Conservation (phyloP, 345 rosid genomes). For the Turnera subulata region DNA sequence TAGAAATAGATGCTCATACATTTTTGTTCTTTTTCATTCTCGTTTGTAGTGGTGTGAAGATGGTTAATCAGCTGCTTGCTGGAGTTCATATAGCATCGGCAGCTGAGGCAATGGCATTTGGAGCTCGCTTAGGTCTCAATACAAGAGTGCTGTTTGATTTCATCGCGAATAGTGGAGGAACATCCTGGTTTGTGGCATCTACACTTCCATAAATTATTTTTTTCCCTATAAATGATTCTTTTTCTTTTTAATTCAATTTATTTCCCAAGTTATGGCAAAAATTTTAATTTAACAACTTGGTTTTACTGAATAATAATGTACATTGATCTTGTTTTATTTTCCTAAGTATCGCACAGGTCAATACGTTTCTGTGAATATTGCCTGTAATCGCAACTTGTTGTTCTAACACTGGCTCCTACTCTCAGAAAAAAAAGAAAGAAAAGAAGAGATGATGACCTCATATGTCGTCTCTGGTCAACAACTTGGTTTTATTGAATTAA, state of each 20-base stretch:
- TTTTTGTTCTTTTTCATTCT: not conserved
- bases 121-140: slow-evolving; percentile 84
- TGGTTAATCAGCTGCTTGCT: slow-evolving; percentile 96
- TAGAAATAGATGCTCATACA: too few species aligned
- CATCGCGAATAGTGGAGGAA: slow-evolving; percentile 57
- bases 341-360: too few species aligned
- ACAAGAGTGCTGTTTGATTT: slow-evolving; percentile 66
- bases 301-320: too few species aligned
- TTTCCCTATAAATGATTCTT: not conserved
- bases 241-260: not conserved
- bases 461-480: too few species aligned
- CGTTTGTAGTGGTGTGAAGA: slow-evolving; percentile 63
- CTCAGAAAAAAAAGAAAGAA: too few species aligned
- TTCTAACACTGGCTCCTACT: too few species aligned
- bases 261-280: not conserved
- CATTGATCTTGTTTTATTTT: too few species aligned
- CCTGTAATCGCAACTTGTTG: too few species aligned
- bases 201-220: not conserved
- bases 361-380: too few species aligned
- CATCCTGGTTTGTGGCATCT: slow-evolving; percentile 68
- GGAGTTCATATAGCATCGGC: slow-evolving; percentile 96
- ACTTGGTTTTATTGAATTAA: too few species aligned
- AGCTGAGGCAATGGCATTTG: slow-evolving; percentile 98
- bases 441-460: too few species aligned
- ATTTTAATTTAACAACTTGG: not conserved